These are phyloP conservation scores for Pleomassaria siparia DNA, from an alignment of 2,329 filamentous ascomycete species.

Conservation along the genomic window DNA sequence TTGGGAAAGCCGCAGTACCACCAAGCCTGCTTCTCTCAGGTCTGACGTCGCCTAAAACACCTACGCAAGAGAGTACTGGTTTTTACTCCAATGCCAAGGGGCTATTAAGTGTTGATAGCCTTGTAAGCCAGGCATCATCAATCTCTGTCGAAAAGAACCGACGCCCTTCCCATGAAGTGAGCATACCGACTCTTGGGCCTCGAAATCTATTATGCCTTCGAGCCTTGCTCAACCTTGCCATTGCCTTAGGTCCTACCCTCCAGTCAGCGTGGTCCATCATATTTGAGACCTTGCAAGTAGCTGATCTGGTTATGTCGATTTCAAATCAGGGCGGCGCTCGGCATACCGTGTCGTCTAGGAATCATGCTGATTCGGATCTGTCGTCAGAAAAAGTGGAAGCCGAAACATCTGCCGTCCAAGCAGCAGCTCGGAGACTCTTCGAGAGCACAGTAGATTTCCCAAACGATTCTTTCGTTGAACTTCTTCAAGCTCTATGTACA, in stretches of 20 bases:
- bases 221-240: conserved; percentile 91
- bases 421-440: conserved; percentile 80
- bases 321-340: conserved; percentile 24
- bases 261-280: conserved; percentile 86
- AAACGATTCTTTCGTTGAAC: conserved; percentile 74
- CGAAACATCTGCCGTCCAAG: conserved; percentile 86
- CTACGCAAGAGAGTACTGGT: conserved; percentile 55
- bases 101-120: conserved; percentile 71
- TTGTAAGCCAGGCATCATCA: conserved; percentile 61
- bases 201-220: conserved; percentile 87
- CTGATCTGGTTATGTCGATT: conserved; percentile 75
- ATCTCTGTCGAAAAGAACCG: conserved; percentile 59
- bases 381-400: conserved; percentile 57
- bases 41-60: conserved; percentile 37
- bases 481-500: conserved; percentile 73
- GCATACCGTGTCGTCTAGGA: conserved; percentile 14
- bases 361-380: conserved; percentile 24
- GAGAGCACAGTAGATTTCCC: conserved; percentile 93
- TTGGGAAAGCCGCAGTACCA: conserved; percentile 91
- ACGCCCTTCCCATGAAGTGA: conserved; percentile 57
- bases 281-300: conserved; percentile 87
- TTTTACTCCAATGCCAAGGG: conserved; percentile 72
- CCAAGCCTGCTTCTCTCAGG: conserved; percentile 62
- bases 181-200: conserved; percentile 66
- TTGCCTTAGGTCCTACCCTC: conserved; percentile 87